phyloP scores from a whole-genome alignment of 805 yeast species.

The Lipomyces orientalis region DNA sequence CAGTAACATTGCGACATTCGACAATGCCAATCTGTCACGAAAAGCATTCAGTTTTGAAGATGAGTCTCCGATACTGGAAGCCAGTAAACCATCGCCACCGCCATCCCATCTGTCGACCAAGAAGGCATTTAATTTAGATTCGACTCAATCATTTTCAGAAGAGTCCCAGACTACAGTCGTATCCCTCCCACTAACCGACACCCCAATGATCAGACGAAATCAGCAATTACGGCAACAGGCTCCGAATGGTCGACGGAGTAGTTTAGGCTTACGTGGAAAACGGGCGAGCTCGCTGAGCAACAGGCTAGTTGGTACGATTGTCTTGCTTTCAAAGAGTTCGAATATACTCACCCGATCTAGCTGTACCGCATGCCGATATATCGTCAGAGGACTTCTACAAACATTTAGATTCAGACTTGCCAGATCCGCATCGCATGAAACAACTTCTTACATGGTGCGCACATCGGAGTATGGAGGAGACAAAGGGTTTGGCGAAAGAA shows the following conservation, averaged over 20 bases:
- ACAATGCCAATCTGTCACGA: neutral
- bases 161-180: constrained; percentile 30
- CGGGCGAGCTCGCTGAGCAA: constrained; percentile 76
- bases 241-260: constrained; percentile 39
- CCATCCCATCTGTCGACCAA: neutral
- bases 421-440: constrained; percentile 76
- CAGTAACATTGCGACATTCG: neutral
- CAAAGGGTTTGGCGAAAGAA: constrained; percentile 29
- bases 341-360: constrained; percentile 42
- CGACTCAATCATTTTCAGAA: constrained; percentile 6
- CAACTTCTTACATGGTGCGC: constrained; percentile 73
- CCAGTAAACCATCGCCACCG: neutral
- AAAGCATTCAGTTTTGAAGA: constrained; percentile 18
- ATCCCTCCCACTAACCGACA: constrained; percentile 47
- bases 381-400: constrained; percentile 60
- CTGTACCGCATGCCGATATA: constrained; percentile 69
- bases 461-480: constrained; percentile 52
- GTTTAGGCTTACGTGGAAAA: constrained; percentile 60
- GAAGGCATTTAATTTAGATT: constrained; percentile 1
- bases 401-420: constrained; percentile 63
- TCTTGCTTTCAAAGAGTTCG: neutral
- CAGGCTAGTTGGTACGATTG: constrained; percentile 54
- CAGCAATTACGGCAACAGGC: constrained; percentile 44
- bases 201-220: constrained; percentile 50
- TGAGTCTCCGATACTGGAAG: neutral